A percentile compares a stretch with the other conserved stretches of the same genome.
Evolutionary conservation across 1,139 yeast species (phyloP).

Genomic region (Geotrichum citri-aurantii): DNA sequence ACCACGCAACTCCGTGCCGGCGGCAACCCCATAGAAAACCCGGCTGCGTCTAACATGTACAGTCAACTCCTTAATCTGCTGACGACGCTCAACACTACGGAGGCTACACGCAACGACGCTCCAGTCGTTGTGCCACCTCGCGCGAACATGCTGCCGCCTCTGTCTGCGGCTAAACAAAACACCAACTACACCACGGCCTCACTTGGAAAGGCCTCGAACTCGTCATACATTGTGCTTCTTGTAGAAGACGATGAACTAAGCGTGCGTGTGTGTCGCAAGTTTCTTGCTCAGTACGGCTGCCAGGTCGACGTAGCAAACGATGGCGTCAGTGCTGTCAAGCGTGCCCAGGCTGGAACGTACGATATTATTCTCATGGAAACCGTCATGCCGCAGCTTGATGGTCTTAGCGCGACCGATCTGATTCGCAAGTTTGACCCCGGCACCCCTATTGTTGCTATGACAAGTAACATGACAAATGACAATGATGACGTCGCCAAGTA

Average conservation of each 20-base stretch:
- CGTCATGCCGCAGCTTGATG: constrained; percentile 91
- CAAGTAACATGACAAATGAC: constrained; percentile 48
- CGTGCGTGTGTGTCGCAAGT: constrained; percentile 47
- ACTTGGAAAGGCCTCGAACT: neutral
- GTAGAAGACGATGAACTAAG: constrained; percentile 87
- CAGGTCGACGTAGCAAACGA: constrained; percentile 89
- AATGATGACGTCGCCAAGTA: constrained; percentile 36
- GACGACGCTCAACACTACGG: constrained; percentile 10
- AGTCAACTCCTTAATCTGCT: constrained; percentile 10
- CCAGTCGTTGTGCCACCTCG: neutral
- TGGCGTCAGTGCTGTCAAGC: constrained; percentile 81
- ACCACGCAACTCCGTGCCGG: neutral
- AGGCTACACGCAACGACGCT: constrained; percentile 13
- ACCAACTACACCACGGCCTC: neutral
- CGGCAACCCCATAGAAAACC: constrained; percentile 3
- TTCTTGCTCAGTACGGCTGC: constrained; percentile 82
- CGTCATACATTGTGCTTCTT: constrained; percentile 45
- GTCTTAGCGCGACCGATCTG: constrained; percentile 85
- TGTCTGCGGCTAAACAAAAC: neutral
- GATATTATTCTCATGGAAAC: constrained; percentile 89
- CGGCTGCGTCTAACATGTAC: neutral
- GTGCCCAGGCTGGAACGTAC: constrained; percentile 57
- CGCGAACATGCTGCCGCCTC: constrained; percentile 1
- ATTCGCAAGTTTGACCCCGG: constrained; percentile 69
- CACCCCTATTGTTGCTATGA: constrained; percentile 92